These are phyloP conservation scores for Marasmius sp. DNA, from an alignment of 1,284 basidiomycete genomes.

Conservation along the genomic window DNA sequence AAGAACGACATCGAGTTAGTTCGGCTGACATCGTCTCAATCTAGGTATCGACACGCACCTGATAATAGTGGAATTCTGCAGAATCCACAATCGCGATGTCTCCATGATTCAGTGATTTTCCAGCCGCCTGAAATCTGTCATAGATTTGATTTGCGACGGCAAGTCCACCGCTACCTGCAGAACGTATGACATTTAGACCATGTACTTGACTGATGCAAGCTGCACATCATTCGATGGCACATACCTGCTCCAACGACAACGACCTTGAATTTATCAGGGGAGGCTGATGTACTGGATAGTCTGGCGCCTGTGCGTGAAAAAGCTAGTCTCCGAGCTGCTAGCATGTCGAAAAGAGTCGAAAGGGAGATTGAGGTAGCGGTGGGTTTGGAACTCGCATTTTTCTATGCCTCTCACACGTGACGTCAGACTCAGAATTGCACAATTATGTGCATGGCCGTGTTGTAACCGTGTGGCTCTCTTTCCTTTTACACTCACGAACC, in stretches of 20 bases:
- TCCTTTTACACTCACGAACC: background rate
- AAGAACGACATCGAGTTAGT: constrained; percentile 25
- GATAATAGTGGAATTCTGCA: constrained; percentile 77
- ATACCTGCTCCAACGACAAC: constrained; percentile 67
- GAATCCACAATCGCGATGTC: constrained; percentile 87
- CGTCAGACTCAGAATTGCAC: background rate
- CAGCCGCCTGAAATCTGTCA: constrained; percentile 67
- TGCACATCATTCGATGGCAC: constrained; percentile 15
- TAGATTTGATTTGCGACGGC: constrained; percentile 84
- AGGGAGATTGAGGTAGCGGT: background rate
- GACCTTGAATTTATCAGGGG: constrained; percentile 50
- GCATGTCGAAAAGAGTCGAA: constrained; percentile 3
- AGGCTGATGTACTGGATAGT: constrained; percentile 37
- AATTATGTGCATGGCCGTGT: background rate
- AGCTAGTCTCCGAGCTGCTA: constrained; percentile 7
- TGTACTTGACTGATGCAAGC: background rate
- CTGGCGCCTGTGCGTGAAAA: constrained; percentile 19
- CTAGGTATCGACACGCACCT: constrained; percentile 41
- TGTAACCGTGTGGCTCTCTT: background rate
- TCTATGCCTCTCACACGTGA: background rate
- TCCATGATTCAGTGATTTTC: constrained; percentile 64
- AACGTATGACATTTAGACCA: constrained; percentile 5
- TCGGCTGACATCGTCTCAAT: constrained; percentile 12
- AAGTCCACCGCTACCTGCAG: constrained; percentile 74
- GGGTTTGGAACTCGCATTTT: background rate